Base-by-base conservation (phyloP, 192 early-diverging fungal genomes). In the Coemansia sp. region DNA sequence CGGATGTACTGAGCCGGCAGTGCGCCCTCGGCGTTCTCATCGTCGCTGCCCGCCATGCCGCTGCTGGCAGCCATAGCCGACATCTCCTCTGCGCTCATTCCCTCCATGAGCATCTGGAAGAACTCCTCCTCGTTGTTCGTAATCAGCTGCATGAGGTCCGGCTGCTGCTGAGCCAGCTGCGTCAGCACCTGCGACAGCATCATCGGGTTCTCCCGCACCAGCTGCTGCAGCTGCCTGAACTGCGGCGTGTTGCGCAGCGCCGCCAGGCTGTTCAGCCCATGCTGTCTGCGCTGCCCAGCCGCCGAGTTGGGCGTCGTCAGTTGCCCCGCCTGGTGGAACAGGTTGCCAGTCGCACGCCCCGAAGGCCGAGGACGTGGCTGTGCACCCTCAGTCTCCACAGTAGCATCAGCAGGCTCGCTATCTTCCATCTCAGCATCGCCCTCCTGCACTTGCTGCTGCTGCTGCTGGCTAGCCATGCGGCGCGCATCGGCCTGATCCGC, bases 191-290 rank as follows among this genome's bases (percentile, higher is more conserved):
- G 93, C 74, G 93, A 90, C 49, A 99, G 83, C 73, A 97, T 84
- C 20, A 89, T 86, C 52, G 97, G 97, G 84, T 98, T 93, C 15
- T 86, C 76, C 59, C 92, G 94, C 24, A 97, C 90, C 66, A 97
- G 69, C 74, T 93, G 90, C 60, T 95, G 93, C 43, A 99, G 88
- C 75, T 96, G 91, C 73, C 95, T 93, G 77, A 98, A 97, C 74
- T 97, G 95, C 36, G 94, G 93, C 54, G 89, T 87, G 55, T 91
- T 88, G 72, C 92, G 82, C 68, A 98, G 66, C 29, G 41, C 67
- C 65, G 63, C 78, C 88, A 88, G 60, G 41, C 64, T 72, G 43
- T 72, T 41, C 68, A 67, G 67, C 54, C 60, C 47, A 44, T n/a
- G 63, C 76, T 65, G 85, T 69, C 64, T 60, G 67, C 43, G 70